Conservation (phyloP, 2,329 filamentous ascomycete genomes). For the Trichoderma cornu-damae region DNA sequence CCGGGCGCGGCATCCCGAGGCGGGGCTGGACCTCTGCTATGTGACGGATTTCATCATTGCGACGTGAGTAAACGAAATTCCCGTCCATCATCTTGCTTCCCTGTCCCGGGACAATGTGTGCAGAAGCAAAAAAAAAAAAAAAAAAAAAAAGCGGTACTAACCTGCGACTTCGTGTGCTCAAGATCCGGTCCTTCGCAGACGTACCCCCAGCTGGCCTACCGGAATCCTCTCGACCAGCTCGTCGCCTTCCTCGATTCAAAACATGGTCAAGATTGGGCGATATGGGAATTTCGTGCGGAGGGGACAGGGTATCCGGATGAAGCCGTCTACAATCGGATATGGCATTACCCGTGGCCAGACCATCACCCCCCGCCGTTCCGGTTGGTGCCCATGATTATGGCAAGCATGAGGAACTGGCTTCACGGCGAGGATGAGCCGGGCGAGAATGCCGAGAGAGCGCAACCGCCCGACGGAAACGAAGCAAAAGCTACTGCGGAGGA, state of each 20-base stretch:
- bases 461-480: neutral
- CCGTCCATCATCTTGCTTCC: neutral
- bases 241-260: constrained; percentile 83
- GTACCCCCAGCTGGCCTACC: constrained; percentile 87
- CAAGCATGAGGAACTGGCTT: constrained; percentile 87
- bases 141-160: neutral
- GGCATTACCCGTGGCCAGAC: constrained; percentile 94
- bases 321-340: constrained; percentile 77
- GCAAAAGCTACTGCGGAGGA: neutral
- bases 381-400: constrained; percentile 82
- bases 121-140: no score
- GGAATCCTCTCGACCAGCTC: constrained; percentile 83
- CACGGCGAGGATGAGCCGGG: constrained; percentile 41
- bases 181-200: constrained; percentile 87
- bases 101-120: no score
- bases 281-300: constrained; percentile 97
- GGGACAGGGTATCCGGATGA: constrained; percentile 92
- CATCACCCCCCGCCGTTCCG: constrained; percentile 94
- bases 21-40: constrained; percentile 90
- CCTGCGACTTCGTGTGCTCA: constrained; percentile 26
- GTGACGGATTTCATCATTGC: constrained; percentile 75
- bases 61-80: constrained; percentile 39
- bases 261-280: constrained; percentile 80
- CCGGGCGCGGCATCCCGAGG: constrained; percentile 75
- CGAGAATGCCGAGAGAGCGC: neutral